These are phyloP conservation scores for Phytophthora rubi DNA, from an alignment of 352 stramenopile species.

Conservation along the genomic window DNA sequence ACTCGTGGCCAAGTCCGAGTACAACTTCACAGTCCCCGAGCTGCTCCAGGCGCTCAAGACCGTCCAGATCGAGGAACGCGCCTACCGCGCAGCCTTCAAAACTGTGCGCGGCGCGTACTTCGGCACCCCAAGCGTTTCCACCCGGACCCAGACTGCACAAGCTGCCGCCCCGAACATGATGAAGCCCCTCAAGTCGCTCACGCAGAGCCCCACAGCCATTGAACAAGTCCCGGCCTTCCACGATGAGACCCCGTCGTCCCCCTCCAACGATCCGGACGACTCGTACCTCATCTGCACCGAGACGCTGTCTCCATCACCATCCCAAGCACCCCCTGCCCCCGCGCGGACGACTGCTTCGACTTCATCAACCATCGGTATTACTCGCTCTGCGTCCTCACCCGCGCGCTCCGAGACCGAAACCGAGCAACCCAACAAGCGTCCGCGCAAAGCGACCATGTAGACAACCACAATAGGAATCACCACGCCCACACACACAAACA, in stretches of 20 bases:
- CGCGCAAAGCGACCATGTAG: slow-evolving; percentile 41
- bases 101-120: slow-evolving; percentile 44
- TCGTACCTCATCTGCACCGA: slow-evolving; percentile 41
- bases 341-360: slow-evolving; percentile 22
- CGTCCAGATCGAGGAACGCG: slow-evolving; percentile 29
- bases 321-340: slow-evolving; percentile 22
- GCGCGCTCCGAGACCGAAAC: slow-evolving; percentile 26
- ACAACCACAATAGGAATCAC: slow-evolving; percentile 27
- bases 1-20: slow-evolving; percentile 48
- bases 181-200: slow-evolving; percentile 34
- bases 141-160: slow-evolving; percentile 20
- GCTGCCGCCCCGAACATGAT: slow-evolving; percentile 27
- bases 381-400: slow-evolving; percentile 36
- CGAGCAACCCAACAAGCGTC: slow-evolving; percentile 36
- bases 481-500: slow-evolving; percentile 13
- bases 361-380: slow-evolving; percentile 34
- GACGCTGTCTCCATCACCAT: slow-evolving; percentile 44
- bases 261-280: slow-evolving; percentile 17
- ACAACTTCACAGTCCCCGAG: slow-evolving; percentile 33
- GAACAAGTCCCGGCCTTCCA: slow-evolving; percentile 27
- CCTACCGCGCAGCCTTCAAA: slow-evolving; percentile 45
- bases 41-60: slow-evolving; percentile 31
- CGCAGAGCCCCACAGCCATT: slow-evolving; percentile 42
- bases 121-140: neutral
- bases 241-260: slow-evolving; percentile 16